Evolutionary conservation across 225 moss, liverwort and hornwort species (phyloP).

Genomic region (Climacium dendroides): DNA sequence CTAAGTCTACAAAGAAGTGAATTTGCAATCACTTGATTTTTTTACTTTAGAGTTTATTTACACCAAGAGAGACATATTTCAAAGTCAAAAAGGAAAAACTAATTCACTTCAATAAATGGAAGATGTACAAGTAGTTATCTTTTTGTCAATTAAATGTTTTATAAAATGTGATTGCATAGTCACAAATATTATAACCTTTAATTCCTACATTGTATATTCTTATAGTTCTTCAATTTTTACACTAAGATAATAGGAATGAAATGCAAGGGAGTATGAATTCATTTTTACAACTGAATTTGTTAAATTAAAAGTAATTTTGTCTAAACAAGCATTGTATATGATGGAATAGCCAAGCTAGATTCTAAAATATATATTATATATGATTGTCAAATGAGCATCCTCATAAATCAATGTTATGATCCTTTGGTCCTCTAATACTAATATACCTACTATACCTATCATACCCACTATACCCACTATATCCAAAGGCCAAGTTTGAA

Average conservation of each 20-base stretch:
- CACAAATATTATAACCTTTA: neutral
- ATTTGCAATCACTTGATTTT: neutral
- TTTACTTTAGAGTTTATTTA: neutral
- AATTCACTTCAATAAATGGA: neutral
- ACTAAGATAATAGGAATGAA: neutral
- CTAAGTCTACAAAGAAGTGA: rapidly evolving
- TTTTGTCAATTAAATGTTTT: neutral
- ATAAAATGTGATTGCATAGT: neutral
- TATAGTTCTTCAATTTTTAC: neutral
- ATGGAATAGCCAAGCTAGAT: neutral
- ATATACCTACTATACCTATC: too few relatives aligned
- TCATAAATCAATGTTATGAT: neutral
- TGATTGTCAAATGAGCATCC: neutral
- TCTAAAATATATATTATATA: neutral
- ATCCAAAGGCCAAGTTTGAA: neutral
- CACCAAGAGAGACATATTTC: neutral
- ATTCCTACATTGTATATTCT: neutral
- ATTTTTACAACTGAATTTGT: neutral
- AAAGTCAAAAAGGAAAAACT: neutral
- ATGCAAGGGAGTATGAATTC: rapidly evolving
- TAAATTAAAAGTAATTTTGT: neutral
- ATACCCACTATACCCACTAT: too few relatives aligned
- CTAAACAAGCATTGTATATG: too few relatives aligned
- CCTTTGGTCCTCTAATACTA: rapidly evolving
- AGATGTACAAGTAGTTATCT: neutral